These are phyloP conservation scores for Pseudocercospora fijiensis DNA, from an alignment of 2,329 filamentous ascomycete genomes.

Conservation along the genomic window DNA sequence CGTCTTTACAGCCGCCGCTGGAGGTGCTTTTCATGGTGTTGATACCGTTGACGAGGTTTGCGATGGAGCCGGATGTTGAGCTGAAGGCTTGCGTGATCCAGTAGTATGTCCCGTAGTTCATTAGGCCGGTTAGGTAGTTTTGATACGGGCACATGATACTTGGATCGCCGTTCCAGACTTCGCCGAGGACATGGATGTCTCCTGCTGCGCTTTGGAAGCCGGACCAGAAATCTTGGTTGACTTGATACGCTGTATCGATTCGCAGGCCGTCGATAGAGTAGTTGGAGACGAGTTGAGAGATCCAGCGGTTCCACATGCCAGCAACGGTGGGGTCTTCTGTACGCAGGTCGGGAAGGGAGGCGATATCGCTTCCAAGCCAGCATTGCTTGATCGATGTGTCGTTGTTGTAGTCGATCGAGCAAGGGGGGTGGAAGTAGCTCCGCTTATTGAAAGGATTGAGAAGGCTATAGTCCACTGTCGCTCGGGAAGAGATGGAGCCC, in stretches of 20 bases:
- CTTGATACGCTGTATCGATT: conserved; percentile 49
- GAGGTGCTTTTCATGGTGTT: conserved; percentile 27
- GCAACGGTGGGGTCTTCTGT: conserved; percentile 54
- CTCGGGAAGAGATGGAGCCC: conserved; percentile 36
- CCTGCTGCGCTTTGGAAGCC: conserved; percentile 37
- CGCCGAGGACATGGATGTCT: conserved; percentile 44
- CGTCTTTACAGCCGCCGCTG: conserved; percentile 35
- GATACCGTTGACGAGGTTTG: conserved; percentile 38
- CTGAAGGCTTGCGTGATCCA: conserved; percentile 39
- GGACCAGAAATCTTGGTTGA: conserved; percentile 43
- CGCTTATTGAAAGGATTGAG: conserved; percentile 44
- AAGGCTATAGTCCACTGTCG: conserved; percentile 35
- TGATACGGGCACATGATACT: conserved; percentile 44
- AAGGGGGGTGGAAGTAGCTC: conserved; percentile 53
- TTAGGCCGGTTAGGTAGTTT: conserved; percentile 43
- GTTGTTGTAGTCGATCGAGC: conserved; percentile 57
- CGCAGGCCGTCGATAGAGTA: conserved; percentile 59
- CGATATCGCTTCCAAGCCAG: conserved; percentile 54
- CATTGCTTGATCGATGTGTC: conserved; percentile 43
- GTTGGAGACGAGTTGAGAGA: conserved; percentile 57
- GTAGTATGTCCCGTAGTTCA: conserved; percentile 49
- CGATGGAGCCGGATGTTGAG: conserved; percentile 38
- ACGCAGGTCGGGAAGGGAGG: conserved; percentile 60
- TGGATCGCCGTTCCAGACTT: conserved; percentile 43
- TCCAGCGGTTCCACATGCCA: conserved; percentile 56